Conservation (phyloP, 345 rosid genomes). For the Garcia nutans region DNA sequence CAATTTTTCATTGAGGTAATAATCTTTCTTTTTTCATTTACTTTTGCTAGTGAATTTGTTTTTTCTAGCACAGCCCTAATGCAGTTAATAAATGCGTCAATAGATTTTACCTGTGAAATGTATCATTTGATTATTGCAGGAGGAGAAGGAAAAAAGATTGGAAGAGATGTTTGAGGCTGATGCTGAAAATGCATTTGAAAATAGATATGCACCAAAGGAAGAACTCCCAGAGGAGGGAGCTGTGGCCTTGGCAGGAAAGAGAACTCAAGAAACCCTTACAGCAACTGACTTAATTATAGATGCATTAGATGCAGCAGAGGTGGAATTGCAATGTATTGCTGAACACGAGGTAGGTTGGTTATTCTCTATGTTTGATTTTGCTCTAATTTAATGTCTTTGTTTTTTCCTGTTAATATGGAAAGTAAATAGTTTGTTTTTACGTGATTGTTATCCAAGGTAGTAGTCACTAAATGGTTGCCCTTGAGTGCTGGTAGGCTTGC, state of each 20-base stretch:
- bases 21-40: constrained; percentile 11
- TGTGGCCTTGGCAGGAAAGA: constrained; percentile 83
- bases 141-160: constrained; percentile 92
- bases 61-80: not conserved
- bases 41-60: not conserved
- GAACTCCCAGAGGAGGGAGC: constrained; percentile 94
- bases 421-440: not conserved
- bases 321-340: constrained; percentile 59
- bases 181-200: constrained; percentile 62
- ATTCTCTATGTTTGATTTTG: not conserved
- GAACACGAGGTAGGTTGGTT: constrained; percentile 57
- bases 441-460: not conserved
- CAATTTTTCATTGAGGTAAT: constrained; percentile 92
- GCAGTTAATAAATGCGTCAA: not conserved
- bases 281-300: constrained; percentile 81
- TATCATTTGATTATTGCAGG: constrained; percentile 50
- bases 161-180: constrained; percentile 93
- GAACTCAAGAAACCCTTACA: constrained; percentile 66
- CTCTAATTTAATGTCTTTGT: not conserved
- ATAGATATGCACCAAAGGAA: constrained; percentile 57
- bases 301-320: constrained; percentile 73
- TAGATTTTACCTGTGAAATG: not conserved
- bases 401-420: not conserved
- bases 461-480: not conserved
- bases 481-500: not conserved